A percentile compares a stretch with the other conserved stretches of the same genome.
These are phyloP conservation scores for Oryza punctata DNA, from an alignment of 176 grass and related monocot species.

Conservation along the genomic window DNA sequence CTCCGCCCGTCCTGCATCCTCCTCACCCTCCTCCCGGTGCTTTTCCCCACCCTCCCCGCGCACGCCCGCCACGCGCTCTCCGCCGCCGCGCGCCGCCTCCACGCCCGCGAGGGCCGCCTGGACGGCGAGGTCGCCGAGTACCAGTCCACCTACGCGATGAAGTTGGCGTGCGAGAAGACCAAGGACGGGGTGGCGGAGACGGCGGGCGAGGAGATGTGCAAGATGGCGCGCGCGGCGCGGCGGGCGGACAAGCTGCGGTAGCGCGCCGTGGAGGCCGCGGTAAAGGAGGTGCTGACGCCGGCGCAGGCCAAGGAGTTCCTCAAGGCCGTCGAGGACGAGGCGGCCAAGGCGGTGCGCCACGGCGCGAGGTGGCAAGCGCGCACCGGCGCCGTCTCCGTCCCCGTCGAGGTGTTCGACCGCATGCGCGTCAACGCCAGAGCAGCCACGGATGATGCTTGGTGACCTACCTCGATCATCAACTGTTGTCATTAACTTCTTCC, in stretches of 20 bases:
- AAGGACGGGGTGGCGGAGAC: constrained; percentile 48
- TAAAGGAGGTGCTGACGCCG: constrained; percentile 47
- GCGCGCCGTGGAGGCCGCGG: constrained; percentile 55
- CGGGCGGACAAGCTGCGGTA: constrained; percentile 59
- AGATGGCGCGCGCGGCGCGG: constrained; percentile 51
- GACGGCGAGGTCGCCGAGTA: constrained; percentile 61
- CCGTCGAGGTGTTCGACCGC: constrained; percentile 44
- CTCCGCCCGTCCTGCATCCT: constrained; percentile 53
- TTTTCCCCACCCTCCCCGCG: constrained; percentile 41
- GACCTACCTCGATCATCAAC: neutral
- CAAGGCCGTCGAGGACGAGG: constrained; percentile 44
- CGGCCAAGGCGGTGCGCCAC: constrained; percentile 33
- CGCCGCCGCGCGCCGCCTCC: constrained; percentile 27
- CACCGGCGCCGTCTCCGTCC: constrained; percentile 32
- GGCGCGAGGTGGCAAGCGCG: constrained; percentile 42
- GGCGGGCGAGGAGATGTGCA: constrained; percentile 47
- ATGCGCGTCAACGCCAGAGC: constrained; percentile 51
- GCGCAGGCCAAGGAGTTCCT: constrained; percentile 57
- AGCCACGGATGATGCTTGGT: constrained; percentile 48
- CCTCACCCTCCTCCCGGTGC: constrained; percentile 41
- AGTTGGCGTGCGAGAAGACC: constrained; percentile 51
- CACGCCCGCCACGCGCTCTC: constrained; percentile 48
- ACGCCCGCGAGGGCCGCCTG: constrained; percentile 50
- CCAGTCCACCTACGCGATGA: constrained; percentile 56
- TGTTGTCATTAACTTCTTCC: no score